A percentile compares a stretch with the other conserved stretches of the same genome.
Conservation (phyloP, 2,329 filamentous ascomycete species). For the Paraphoma sp. region DNA sequence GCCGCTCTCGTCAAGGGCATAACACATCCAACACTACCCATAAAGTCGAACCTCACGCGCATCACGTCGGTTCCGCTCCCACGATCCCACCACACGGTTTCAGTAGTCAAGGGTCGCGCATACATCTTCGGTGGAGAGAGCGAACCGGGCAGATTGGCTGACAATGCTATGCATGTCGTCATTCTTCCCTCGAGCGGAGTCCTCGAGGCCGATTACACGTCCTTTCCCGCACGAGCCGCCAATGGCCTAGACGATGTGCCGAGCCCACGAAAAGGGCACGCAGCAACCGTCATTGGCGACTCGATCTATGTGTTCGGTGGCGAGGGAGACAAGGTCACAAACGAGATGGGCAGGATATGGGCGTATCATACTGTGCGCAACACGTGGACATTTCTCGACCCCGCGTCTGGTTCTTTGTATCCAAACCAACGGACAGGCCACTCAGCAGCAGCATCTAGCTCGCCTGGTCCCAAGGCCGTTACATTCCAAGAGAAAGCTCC, state of each 20-base stretch:
- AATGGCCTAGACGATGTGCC: constrained; percentile 43
- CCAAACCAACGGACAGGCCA: constrained; percentile 45
- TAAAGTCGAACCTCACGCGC: constrained; percentile 59
- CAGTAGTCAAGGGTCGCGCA: constrained; percentile 60
- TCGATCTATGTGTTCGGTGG: constrained; percentile 56
- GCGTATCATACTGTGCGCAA: constrained; percentile 51
- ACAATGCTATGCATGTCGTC: constrained; percentile 60
- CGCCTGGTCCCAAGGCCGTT: constrained; percentile 45
- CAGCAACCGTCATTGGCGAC: constrained; percentile 51
- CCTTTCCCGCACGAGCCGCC: constrained; percentile 39
- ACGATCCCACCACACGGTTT: constrained; percentile 60
- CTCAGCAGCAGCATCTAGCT: constrained; percentile 47
- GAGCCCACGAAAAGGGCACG: constrained; percentile 50
- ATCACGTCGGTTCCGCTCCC: constrained; percentile 55
- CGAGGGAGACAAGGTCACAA: constrained; percentile 27
- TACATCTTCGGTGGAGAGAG: constrained; percentile 63
- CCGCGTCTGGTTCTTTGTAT: constrained; percentile 28
- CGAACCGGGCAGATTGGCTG: constrained; percentile 50
- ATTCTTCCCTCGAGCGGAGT: constrained; percentile 57
- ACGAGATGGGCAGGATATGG: constrained; percentile 53
- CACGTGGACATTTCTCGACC: constrained; percentile 51
- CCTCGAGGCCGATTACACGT: constrained; percentile 51
- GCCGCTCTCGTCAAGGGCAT: constrained; percentile 57
- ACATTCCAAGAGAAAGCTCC: constrained; percentile 43
- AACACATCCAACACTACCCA: constrained; percentile 57